Base-by-base conservation (phyloP, 495 filamentous ascomycete genomes). In the Darksidea phi region DNA sequence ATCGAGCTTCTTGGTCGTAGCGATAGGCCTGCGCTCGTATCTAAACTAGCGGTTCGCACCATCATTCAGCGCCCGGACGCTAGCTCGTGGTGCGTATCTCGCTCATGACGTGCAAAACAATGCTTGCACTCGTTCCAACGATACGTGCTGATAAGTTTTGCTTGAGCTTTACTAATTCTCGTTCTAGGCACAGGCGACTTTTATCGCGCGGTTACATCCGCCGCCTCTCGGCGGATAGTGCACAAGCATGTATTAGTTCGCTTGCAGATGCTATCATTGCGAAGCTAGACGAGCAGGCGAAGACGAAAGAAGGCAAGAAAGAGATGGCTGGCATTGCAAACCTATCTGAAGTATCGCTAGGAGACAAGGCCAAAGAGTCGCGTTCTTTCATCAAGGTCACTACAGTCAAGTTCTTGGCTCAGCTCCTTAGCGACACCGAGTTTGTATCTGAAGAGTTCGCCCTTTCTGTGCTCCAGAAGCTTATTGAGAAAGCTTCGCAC, bases 401-500 rank as follows among this genome's bases (percentile, higher is more conserved):
- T 1, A 77, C 74, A 0, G 69, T 78, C 43, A 75, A 76, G 50
- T 74, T 75, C 64, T 60, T 76, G 5, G 71, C 74, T 0, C 70
- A 76, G 56, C 59, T 75, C 0, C 64, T 78, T 10, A 58, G 69
- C n/a, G 62, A 71, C 13, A 62, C 71, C 4, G 59, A 67, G 5
- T 75, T 71, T 48, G 63, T 76, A 13, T 66, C 72, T 10, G 50
- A 62, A 25, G 23, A 66, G 3, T 62, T 66, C 21, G 57, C 73
- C 12, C 56, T 69, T 13, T 57, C 65, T 8, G 57, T 73, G 1
- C 63, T 78, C 13, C 25, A 48, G 1, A 45, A 60, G 15, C 59
- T 78, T 7, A 65, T 74, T 6, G 51, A 69, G 36, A 64, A 60
- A 23, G 66, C 68, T 7, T 54, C 66, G 4, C 74, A 78, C 59